A percentile compares a stretch with the other conserved stretches of the same genome.
phyloP scores from a whole-genome alignment of 2,329 filamentous ascomycete species.

The Fonsecaea pedrosoi region DNA sequence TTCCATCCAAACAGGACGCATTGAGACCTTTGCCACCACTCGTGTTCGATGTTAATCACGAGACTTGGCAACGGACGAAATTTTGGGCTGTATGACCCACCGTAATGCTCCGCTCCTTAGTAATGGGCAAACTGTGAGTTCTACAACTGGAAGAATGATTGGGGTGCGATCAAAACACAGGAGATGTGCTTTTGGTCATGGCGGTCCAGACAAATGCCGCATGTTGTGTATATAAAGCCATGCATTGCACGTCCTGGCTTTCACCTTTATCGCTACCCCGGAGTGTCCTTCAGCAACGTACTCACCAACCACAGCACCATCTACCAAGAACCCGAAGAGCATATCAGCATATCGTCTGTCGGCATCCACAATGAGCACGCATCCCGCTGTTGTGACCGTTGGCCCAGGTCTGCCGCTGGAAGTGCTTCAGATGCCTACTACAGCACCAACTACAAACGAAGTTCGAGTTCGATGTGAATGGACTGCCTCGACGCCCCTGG shows the following conservation, averaged over 20 bases:
- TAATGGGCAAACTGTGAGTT: conserved; percentile 6
- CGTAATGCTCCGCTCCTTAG: conserved; percentile 11
- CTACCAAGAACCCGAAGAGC: neutral
- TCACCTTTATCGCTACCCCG: neutral
- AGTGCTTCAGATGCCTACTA: conserved; percentile 47
- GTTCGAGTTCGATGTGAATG: conserved; percentile 63
- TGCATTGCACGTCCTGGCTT: neutral
- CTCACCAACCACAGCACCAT: neutral
- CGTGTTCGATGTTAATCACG: neutral
- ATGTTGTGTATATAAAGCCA: conserved; percentile 7
- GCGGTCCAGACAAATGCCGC: neutral
- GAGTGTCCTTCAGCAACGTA: neutral
- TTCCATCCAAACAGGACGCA: neutral
- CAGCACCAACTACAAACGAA: conserved; percentile 51
- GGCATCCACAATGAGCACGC: conserved; percentile 43
- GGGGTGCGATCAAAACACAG: neutral
- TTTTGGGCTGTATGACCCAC: conserved; percentile 20
- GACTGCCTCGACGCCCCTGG: conserved; percentile 67
- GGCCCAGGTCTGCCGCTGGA: conserved; percentile 47
- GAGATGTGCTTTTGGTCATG: neutral
- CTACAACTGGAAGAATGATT: neutral
- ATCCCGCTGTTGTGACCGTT: conserved; percentile 52
- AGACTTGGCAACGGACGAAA: conserved; percentile 22
- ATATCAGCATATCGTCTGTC: neutral
- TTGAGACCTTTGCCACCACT: neutral